Conservation (phyloP, 2,329 filamentous ascomycete species). For the Colletotrichum acutatum region DNA sequence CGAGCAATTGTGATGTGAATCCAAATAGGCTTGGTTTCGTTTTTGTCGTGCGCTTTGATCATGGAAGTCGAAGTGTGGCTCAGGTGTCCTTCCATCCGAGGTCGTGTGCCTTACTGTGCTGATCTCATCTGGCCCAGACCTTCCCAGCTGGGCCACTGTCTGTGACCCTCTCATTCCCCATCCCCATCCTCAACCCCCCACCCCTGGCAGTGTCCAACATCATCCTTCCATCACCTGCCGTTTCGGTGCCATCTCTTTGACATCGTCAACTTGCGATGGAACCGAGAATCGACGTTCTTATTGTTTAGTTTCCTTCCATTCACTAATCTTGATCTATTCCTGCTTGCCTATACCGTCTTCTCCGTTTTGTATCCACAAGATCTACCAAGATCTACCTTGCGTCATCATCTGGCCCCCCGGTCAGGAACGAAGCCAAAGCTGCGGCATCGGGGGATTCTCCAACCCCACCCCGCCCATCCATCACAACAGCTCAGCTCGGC, state of each 20-base stretch:
- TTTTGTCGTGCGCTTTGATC: neutral
- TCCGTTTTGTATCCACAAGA: slow-evolving; percentile 1
- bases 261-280: slow-evolving; percentile 20
- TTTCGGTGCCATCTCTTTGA: neutral
- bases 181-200: neutral
- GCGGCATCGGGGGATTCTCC: slow-evolving; percentile 33
- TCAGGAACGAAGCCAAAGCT: slow-evolving; percentile 15
- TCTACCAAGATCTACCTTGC: slow-evolving; percentile 28
- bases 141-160: slow-evolving; percentile 10
- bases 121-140: slow-evolving; percentile 11
- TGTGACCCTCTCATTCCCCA: neutral
- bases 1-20: neutral
- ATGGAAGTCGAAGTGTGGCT: neutral
- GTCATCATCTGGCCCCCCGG: slow-evolving; percentile 19
- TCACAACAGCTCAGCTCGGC: slow-evolving; percentile 27
- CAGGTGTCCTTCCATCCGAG: neutral
- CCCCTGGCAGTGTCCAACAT: slow-evolving; percentile 8
- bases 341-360: neutral
- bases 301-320: neutral
- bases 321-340: neutral
- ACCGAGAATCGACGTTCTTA: neutral
- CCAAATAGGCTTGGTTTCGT: neutral
- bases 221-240: slow-evolving; percentile 14
- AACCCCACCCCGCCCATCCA: slow-evolving; percentile 25
- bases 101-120: slow-evolving; percentile 11